These are phyloP conservation scores for Escovopsis sp. DNA, from an alignment of 2,329 filamentous ascomycete genomes.

Conservation along the genomic window DNA sequence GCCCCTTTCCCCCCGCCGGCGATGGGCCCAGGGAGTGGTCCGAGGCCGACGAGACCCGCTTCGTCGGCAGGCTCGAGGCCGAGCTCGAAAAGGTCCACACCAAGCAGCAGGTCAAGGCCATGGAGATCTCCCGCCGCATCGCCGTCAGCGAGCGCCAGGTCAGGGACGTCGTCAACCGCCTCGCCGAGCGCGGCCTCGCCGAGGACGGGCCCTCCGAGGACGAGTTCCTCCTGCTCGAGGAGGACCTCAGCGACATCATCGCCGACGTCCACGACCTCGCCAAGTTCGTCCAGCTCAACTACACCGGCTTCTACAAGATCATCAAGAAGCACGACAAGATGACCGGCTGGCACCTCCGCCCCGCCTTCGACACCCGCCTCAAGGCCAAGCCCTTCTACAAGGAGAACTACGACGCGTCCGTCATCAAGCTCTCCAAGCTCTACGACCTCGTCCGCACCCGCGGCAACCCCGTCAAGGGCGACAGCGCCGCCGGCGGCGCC, in stretches of 20 bases:
- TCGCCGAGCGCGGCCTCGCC: constrained; percentile 45
- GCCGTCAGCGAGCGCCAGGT: constrained; percentile 80
- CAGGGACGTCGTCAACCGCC: constrained; percentile 63
- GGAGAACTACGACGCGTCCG: constrained; percentile 93
- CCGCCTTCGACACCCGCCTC: constrained; percentile 87
- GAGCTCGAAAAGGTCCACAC: constrained; percentile 97
- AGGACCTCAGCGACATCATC: constrained; percentile 93
- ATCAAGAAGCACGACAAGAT: constrained; percentile 99
- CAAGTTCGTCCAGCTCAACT: constrained; percentile 97
- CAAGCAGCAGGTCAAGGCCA: constrained; percentile 93
- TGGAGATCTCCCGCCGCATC: constrained; percentile 87
- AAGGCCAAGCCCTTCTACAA: constrained; percentile 98
- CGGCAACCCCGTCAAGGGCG: constrained; percentile 82
- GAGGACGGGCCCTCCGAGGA: constrained; percentile 61
- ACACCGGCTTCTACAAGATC: constrained; percentile 98
- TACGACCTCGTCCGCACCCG: constrained; percentile 90
- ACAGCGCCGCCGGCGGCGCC: constrained; percentile 75
- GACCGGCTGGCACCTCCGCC: constrained; percentile 83
- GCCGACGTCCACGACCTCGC: constrained; percentile 95
- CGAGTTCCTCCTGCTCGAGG: constrained; percentile 85
- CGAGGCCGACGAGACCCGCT: constrained; percentile 80
- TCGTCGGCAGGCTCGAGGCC: constrained; percentile 71
- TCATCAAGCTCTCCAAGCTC: constrained; percentile 85
- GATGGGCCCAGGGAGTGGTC: constrained; percentile 53
- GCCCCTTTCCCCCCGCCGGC: constrained; percentile 26